Conservation (phyloP, 2,329 filamentous ascomycete genomes). For the Pyrenochaeta sp. region DNA sequence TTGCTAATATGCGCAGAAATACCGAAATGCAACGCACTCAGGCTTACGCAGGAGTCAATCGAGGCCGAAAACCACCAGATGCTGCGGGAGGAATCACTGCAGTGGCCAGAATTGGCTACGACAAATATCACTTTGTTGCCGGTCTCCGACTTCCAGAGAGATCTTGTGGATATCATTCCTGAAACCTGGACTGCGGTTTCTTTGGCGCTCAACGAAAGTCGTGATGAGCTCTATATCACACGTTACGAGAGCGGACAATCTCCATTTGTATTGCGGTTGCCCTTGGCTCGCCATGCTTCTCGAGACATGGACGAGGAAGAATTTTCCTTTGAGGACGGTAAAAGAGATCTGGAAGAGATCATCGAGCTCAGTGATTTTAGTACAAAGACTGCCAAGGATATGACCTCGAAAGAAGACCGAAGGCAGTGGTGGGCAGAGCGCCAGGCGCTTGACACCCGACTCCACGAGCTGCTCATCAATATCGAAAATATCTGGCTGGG, state of each 20-base stretch:
- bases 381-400: slow-evolving; percentile 76
- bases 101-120: slow-evolving; percentile 50
- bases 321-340: slow-evolving; percentile 84
- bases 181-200: slow-evolving; percentile 85
- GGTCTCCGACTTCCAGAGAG: slow-evolving; percentile 69
- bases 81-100: slow-evolving; percentile 44
- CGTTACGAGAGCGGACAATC: slow-evolving; percentile 76
- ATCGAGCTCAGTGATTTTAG: slow-evolving; percentile 82
- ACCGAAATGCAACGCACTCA: slow-evolving; percentile 72
- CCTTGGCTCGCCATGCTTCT: slow-evolving; percentile 80
- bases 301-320: slow-evolving; percentile 80
- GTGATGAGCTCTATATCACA: slow-evolving; percentile 87
- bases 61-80: slow-evolving; percentile 56
- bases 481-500: slow-evolving; percentile 95
- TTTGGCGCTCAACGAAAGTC: slow-evolving; percentile 80
- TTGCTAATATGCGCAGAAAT: slow-evolving; percentile 60
- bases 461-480: slow-evolving; percentile 80
- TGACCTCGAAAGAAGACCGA: slow-evolving; percentile 76
- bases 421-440: slow-evolving; percentile 90
- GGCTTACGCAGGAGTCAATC: slow-evolving; percentile 67
- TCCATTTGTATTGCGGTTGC: slow-evolving; percentile 87
- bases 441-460: slow-evolving; percentile 76
- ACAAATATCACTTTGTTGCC: slow-evolving; percentile 48
- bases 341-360: slow-evolving; percentile 80
- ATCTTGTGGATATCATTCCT: slow-evolving; percentile 88